Evolutionary conservation across 2,329 filamentous ascomycete species (phyloP), one percentile per base, ranked within the genome.

Genomic region (Apiospora hydei): DNA sequence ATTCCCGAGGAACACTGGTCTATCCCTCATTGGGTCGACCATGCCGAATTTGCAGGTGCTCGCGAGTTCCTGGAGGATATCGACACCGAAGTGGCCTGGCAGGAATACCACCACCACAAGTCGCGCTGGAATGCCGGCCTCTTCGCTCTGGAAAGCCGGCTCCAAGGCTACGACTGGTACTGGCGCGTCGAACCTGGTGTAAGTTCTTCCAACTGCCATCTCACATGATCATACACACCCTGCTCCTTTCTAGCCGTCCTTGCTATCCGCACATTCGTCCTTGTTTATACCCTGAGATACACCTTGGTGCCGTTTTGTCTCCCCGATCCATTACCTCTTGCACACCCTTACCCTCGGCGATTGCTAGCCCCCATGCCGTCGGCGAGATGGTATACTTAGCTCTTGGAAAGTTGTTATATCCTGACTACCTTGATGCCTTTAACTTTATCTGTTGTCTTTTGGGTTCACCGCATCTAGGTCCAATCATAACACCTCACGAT

Each of bases 121-220:
- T 93, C 91, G 78, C 89, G 92, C 66, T 96, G 94, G 94, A 95
- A 95, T 81, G 92, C 91, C 74, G 94, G 93, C 71, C 86, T 94
- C 78, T 96, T 97, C 85, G 94, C 94, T 80, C 89, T 91, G 71
- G 94, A 97, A 80, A 89, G 91, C 0, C 90, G 92, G 1, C 87
- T 97, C 66, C 84, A 88, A 72, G 75, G 84, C 34, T 90, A 88
- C 74, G 85, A 89, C 71, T 91, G 86, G 84, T 90, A 89, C 78
- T 90, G 88, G 88, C 85, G 86, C 74, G 85, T 91, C 14, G 88
- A 91, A 75, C 88, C 89, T 67, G 88, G 88, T 71, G 89, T 90
- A 80, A 84, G 86, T 81, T 81, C 44, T 61, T n/a, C 46, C 11
- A n/a, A 41, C 18, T 14, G 2, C 8, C 34, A 11, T n/a, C 13